phyloP scores from a whole-genome alignment of 768 basidiomycete genomes.

The Phaeotremella skinneri region DNA sequence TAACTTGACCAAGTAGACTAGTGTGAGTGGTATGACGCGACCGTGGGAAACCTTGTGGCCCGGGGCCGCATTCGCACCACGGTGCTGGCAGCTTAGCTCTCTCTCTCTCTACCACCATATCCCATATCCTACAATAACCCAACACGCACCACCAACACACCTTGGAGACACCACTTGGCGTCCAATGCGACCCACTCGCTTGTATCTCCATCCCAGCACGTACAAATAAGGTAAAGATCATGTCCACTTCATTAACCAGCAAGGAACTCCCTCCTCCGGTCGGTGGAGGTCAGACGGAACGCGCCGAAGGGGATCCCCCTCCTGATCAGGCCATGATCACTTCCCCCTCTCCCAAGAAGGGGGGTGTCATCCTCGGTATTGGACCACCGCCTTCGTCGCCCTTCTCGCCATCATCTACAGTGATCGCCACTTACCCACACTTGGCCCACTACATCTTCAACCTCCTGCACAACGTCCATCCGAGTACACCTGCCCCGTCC shows the following conservation, averaged over 20 bases:
- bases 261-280: background rate
- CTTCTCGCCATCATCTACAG: slow-evolving; percentile 18
- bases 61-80: background rate
- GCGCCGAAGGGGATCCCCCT: background rate
- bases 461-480: slow-evolving; percentile 24
- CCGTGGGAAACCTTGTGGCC: too few species aligned
- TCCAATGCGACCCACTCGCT: too few species aligned
- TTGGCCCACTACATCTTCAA: slow-evolving; percentile 41
- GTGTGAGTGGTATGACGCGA: too few species aligned
- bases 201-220: background rate
- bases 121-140: background rate
- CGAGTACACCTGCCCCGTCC: slow-evolving; percentile 14
- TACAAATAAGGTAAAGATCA: background rate
- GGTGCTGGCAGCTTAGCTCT: background rate
- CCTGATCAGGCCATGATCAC: background rate
- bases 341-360: slow-evolving; percentile 2
- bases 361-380: background rate
- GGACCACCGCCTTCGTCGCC: background rate
- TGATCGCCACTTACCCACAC: slow-evolving; percentile 36
- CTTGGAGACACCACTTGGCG: too few species aligned
- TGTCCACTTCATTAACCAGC: background rate
- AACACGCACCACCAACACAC: background rate
- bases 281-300: background rate
- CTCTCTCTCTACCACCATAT: background rate
- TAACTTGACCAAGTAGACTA: too few species aligned